Evolutionary conservation across 306 rosid genomes (phyloP), one percentile per base, ranked within the genome.

Genomic region (Glycine soja): DNA sequence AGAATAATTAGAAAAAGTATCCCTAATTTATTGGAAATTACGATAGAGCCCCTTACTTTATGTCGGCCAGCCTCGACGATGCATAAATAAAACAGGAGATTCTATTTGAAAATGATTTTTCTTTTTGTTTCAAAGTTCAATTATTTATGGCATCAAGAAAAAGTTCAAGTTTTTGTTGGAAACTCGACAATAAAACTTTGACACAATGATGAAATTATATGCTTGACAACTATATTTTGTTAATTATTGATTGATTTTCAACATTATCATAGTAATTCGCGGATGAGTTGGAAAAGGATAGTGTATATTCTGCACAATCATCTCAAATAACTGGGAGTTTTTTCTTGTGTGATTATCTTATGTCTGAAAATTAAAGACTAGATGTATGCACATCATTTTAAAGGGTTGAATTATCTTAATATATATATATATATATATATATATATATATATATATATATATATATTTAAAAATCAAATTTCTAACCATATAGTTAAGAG

Each of bases 201-300:
- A 46, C 56, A 45, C 54, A 68, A 16, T 43, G 0, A 68, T 42
- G 73, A 68, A 67, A 68, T 46, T 69, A 11, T 67, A 6, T 8
- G 3, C 19, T 64, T 64, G 19, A 64, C 70, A 64, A 36, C 70
- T 64, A 64, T 34, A 14, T 36, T 36, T 64, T 3, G 3, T 30
- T 5, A 11, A 61, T 30, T 10, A 61, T 62, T 30, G 30, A 61
- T 62, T 30, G 16, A 32, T 12, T 66, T 66, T 42, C 4, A 15
- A 16, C 36, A 43, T 68, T 45, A 67, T 68, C 16, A 36, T 43
- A 68, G 5, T 9, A 9, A 68, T 42, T 43, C 15, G 5, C 1
- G 15, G 32, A 16, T 16, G 73, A 68, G 73, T 43, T 68, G 73
- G 52, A 68, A 65, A 68, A 16, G 73, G 5, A 43, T 2, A 9